phyloP scores from a whole-genome alignment of 2,329 filamentous ascomycete genomes.

The Fusarium nygamai region DNA sequence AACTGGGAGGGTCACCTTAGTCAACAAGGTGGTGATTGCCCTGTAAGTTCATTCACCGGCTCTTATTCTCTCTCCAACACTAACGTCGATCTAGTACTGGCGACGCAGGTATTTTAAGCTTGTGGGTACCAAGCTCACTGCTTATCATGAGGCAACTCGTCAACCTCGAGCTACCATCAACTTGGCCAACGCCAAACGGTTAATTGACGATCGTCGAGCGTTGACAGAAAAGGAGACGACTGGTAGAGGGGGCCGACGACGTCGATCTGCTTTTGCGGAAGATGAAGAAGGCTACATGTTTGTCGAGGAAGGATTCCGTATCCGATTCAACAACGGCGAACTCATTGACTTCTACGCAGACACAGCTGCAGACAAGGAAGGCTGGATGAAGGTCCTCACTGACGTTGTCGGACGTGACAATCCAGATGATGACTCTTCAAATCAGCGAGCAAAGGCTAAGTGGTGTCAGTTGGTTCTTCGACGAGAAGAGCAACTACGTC shows the following conservation, averaged over 20 bases:
- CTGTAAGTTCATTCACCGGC: slow-evolving; percentile 68
- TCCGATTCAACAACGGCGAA: slow-evolving; percentile 97
- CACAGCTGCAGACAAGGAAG: slow-evolving; percentile 85
- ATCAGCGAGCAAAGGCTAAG: slow-evolving; percentile 61
- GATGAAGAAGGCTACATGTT: slow-evolving; percentile 99
- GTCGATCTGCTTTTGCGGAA: slow-evolving; percentile 95
- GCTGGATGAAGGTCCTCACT: slow-evolving; percentile 89
- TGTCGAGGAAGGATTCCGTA: slow-evolving; percentile 98
- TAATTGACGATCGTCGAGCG: slow-evolving; percentile 90
- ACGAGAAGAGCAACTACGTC: slow-evolving; percentile 68
- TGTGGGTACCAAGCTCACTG: slow-evolving; percentile 88
- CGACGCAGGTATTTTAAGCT: slow-evolving; percentile 97
- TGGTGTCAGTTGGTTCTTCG: slow-evolving; percentile 76
- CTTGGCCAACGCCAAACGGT: slow-evolving; percentile 86
- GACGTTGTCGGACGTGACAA: slow-evolving; percentile 72
- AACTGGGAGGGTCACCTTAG: slow-evolving; percentile 90
- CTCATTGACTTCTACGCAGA: slow-evolving; percentile 99
- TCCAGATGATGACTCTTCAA: slow-evolving; percentile 56
- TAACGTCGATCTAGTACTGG: slow-evolving; percentile 79
- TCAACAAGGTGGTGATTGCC: slow-evolving; percentile 97
- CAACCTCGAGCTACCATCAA: slow-evolving; percentile 98
- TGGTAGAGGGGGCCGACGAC: slow-evolving; percentile 79
- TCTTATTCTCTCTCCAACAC: slow-evolving; percentile 19
- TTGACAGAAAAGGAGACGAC: slow-evolving; percentile 85
- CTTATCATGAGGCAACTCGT: slow-evolving; percentile 93